These are phyloP conservation scores for Xylaria polymorpha DNA, from an alignment of 2,329 filamentous ascomycete genomes.

Conservation along the genomic window DNA sequence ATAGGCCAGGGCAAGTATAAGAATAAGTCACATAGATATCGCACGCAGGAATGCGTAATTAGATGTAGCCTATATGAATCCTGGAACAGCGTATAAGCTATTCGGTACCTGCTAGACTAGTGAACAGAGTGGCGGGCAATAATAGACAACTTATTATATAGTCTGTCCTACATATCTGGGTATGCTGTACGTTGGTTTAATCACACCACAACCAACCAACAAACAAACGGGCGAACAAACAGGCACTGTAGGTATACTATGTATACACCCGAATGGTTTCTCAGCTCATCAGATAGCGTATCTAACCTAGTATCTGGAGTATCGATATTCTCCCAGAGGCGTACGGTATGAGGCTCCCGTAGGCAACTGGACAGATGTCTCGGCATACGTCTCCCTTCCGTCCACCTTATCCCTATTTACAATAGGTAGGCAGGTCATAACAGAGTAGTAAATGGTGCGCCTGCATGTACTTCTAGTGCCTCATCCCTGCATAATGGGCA, in stretches of 20 bases:
- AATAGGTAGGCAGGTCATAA: not conserved
- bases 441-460: not conserved
- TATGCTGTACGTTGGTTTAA: too few species aligned
- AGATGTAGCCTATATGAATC: not conserved
- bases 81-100: not conserved
- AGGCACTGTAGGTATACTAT: too few species aligned
- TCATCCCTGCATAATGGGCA: constrained; percentile 24
- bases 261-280: too few species aligned
- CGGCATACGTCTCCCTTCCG: constrained; percentile 3
- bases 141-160: too few species aligned
- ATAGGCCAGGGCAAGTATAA: constrained; percentile 2
- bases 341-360: too few species aligned
- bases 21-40: not conserved
- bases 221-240: not conserved
- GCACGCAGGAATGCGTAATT: not conserved
- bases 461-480: not conserved
- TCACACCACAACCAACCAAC: too few species aligned
- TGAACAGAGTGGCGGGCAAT: not conserved
- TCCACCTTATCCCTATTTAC: constrained; percentile 11
- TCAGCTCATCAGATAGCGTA: too few species aligned
- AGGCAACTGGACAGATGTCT: not conserved
- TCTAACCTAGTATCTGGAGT: too few species aligned
- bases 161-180: too few species aligned
- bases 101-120: not conserved
- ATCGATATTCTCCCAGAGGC: too few species aligned